Evolutionary conservation across 2,329 filamentous ascomycete species (phyloP).

Genomic region (Pezizomycotina sp.): DNA sequence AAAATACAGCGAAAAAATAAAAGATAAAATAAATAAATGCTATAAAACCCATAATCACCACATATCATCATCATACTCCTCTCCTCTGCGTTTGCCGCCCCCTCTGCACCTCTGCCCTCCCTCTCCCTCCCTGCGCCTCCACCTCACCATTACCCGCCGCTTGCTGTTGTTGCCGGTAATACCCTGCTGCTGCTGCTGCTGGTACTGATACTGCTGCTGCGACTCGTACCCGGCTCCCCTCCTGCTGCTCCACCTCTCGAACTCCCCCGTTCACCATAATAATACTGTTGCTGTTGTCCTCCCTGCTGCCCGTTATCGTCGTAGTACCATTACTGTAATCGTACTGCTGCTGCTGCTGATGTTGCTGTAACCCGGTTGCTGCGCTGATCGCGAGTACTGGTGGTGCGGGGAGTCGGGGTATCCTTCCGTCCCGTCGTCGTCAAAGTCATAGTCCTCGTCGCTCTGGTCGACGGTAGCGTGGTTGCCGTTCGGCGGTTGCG

Average conservation of each 20-base stretch:
- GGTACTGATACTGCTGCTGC: constrained; percentile 21
- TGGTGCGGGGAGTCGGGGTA: constrained; percentile 25
- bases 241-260: constrained; percentile 3
- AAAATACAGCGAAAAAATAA: constrained; percentile 3
- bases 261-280: constrained; percentile 8
- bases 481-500: no score
- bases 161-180: constrained; percentile 6
- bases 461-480: constrained; percentile 26
- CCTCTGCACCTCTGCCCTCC: constrained; percentile 12
- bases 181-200: constrained; percentile 9
- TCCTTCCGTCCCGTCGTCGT: constrained; percentile 23
- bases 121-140: constrained; percentile 13
- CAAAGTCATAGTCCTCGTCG: constrained; percentile 26
- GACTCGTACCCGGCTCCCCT: constrained; percentile 4
- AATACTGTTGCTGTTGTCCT: constrained; percentile 14
- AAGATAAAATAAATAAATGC: constrained; percentile 3
- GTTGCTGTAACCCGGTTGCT: constrained; percentile 31
- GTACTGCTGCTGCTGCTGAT: constrained; percentile 21
- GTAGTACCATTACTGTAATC: constrained; percentile 12
- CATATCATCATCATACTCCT: constrained; percentile 21
- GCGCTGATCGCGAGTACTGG: constrained; percentile 38
- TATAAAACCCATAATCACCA: constrained; percentile 14
- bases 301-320: constrained; percentile 5
- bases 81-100: constrained; percentile 6
- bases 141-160: constrained; percentile 7